phyloP scores from a whole-genome alignment of 257 asterid genomes.

The Nicotiana knightiana region DNA sequence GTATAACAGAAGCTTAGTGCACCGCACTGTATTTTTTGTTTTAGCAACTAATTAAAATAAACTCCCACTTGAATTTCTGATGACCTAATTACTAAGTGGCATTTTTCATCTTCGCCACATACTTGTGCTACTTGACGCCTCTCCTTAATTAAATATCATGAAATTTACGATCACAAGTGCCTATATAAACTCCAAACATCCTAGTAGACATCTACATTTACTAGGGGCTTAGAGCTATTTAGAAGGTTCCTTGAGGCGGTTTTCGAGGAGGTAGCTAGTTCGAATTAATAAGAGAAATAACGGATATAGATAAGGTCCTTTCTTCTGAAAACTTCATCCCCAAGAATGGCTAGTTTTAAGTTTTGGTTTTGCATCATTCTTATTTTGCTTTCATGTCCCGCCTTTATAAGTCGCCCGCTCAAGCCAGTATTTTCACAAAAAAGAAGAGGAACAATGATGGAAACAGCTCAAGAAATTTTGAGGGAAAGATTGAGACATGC shows the following conservation, averaged over 20 bases:
- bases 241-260: not conserved
- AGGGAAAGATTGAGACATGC: not conserved
- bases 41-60: too few relatives aligned
- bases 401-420: not conserved
- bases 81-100: too few relatives aligned
- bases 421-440: too few relatives aligned
- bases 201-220: not conserved
- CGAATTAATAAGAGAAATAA: too few relatives aligned
- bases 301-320: not conserved
- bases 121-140: not conserved
- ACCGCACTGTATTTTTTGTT: too few relatives aligned
- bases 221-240: not conserved
- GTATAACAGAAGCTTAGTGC: too few relatives aligned
- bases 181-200: not conserved
- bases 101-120: not conserved
- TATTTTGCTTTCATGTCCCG: constrained; percentile 1
- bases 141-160: not conserved
- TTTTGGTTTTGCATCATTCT: constrained; percentile 7
- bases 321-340: not conserved
- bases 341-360: constrained; percentile 5
- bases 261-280: too few relatives aligned
- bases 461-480: not conserved
- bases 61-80: too few relatives aligned
- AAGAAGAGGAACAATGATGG: not conserved
- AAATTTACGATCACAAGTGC: not conserved